Percentiles rank a stretch among this genome's conserved stretches.
Conservation (phyloP, 1,284 basidiomycete genomes). For the Trametes versicolor region DNA sequence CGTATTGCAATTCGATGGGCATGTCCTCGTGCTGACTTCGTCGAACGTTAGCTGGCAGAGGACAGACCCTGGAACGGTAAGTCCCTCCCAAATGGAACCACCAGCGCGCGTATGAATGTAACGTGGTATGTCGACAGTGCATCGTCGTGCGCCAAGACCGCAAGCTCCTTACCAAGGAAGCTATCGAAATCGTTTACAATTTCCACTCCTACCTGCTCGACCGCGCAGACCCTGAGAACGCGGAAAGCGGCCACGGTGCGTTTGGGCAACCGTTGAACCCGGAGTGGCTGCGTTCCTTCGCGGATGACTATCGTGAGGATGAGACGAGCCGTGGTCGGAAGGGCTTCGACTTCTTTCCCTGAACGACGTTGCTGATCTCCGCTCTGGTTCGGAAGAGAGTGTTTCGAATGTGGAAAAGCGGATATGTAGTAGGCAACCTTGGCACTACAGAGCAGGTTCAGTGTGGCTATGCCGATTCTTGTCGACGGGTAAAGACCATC, state of each 20-base stretch:
- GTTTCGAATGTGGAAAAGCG: no score
- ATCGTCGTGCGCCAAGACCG: constrained; percentile 31
- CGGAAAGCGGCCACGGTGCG: background rate
- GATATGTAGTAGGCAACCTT: no score
- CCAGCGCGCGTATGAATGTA: background rate
- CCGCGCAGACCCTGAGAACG: constrained; percentile 1
- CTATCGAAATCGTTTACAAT: constrained; percentile 32
- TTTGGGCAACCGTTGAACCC: constrained; percentile 12
- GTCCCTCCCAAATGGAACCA: background rate
- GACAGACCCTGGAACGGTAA: constrained; percentile 12
- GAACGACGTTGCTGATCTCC: background rate
- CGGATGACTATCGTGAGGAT: constrained; percentile 21
- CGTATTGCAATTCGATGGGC: constrained; percentile 4
- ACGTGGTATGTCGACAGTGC: constrained; percentile 26
- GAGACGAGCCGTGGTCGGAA: constrained; percentile 14
- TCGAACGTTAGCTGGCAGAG: constrained; percentile 17
- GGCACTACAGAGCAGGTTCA: no score
- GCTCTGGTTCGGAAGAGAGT: no score
- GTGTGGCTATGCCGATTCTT: no score
- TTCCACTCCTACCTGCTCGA: constrained; percentile 24
- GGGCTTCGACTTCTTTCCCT: constrained; percentile 26
- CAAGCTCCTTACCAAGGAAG: constrained; percentile 30
- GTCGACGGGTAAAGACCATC: no score
- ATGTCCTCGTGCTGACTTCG: background rate
- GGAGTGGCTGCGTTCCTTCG: constrained; percentile 20